Evolutionary conservation across 345 rosid genomes (phyloP).

Genomic region (Raphanus sativus): DNA sequence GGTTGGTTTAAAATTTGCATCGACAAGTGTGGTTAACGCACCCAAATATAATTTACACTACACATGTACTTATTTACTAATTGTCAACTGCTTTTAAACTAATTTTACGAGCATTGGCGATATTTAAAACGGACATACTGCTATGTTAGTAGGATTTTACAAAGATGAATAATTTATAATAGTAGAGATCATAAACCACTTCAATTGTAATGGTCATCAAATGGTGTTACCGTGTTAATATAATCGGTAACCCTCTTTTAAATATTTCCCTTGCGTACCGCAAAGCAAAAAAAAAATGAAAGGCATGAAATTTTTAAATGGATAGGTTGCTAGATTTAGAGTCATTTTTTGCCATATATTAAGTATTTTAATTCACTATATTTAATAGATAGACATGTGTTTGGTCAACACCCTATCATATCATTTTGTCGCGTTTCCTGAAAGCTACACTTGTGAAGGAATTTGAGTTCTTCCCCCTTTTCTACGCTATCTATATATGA

Average conservation of each 20-base stretch:
- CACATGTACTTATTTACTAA: background rate
- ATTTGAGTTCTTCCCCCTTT: constrained; percentile 1
- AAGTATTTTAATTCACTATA: background rate
- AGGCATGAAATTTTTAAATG: background rate
- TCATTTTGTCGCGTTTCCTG: constrained; percentile 33
- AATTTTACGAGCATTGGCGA: background rate
- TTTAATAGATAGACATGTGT: constrained; percentile 2
- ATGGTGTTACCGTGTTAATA: no score
- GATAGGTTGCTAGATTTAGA: background rate
- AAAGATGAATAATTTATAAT: no score
- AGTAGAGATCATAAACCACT: no score
- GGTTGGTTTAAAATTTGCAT: no score
- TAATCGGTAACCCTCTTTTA: background rate
- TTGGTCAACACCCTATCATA: constrained; percentile 26
- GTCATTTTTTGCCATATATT: background rate
- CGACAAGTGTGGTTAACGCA: background rate
- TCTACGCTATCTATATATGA: background rate
- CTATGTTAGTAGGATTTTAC: no score
- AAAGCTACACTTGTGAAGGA: constrained; percentile 33
- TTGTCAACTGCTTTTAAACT: background rate
- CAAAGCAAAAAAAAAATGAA: background rate
- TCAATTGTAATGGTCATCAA: no score
- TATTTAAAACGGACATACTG: background rate
- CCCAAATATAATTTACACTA: background rate
- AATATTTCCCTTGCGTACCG: background rate